A percentile compares a stretch with the other conserved stretches of the same genome.
Conservation (phyloP, 1,284 basidiomycete species). For the Ceratobasidium sp. region DNA sequence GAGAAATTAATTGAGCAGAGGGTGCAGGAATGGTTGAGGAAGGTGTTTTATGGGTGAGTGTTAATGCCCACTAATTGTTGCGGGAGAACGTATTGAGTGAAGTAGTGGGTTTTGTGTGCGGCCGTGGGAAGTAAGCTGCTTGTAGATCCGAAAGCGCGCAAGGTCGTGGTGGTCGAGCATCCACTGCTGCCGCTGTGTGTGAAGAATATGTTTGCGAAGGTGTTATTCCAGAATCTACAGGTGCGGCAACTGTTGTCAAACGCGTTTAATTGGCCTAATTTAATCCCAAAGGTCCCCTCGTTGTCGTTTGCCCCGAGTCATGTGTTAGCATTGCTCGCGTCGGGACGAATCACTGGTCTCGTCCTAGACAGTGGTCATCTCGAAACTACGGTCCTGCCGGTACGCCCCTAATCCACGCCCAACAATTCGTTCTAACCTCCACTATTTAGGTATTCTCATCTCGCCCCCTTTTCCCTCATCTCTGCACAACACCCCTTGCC, state of each 20-base stretch:
- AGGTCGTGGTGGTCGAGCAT: conserved; percentile 91
- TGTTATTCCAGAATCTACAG: conserved; percentile 91
- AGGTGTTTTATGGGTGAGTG: conserved; percentile 86
- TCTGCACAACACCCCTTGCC: conserved; percentile 84
- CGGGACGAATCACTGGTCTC: conserved; percentile 89
- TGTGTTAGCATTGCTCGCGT: conserved; percentile 82
- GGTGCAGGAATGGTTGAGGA: conserved; percentile 73
- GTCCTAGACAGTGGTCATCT: conserved; percentile 93
- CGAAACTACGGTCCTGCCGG: conserved; percentile 88
- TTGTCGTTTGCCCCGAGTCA: conserved; percentile 92
- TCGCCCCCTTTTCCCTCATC: conserved; percentile 82
- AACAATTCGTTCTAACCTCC: not conserved
- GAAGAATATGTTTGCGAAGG: conserved; percentile 86
- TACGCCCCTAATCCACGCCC: conserved; percentile 57
- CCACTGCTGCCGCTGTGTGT: conserved; percentile 86
- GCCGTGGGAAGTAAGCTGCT: conserved; percentile 64
- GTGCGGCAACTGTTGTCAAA: conserved; percentile 57
- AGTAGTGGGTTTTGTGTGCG: conserved; percentile 28
- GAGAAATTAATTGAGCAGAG: conserved; percentile 74
- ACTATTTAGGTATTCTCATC: conserved; percentile 82
- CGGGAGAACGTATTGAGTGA: conserved; percentile 81
- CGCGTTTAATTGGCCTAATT: not conserved
- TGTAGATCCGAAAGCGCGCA: conserved; percentile 92
- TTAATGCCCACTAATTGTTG: conserved; percentile 91
- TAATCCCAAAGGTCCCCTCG: conserved; percentile 77